Base-by-base conservation (phyloP, 208 protist species). In the Leishmania major region DNA sequence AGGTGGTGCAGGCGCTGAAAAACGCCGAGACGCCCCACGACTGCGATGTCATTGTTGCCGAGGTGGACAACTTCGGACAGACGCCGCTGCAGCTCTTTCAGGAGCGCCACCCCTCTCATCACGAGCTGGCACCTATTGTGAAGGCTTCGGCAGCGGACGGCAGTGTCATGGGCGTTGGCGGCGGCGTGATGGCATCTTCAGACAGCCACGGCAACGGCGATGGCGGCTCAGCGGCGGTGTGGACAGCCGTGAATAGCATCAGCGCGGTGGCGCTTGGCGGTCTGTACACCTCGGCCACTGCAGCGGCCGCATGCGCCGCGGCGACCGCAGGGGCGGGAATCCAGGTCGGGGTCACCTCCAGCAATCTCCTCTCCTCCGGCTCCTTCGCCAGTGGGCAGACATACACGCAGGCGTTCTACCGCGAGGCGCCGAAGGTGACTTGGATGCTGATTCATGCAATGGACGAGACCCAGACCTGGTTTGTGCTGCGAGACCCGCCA, bases 61-160 rank as follows among this genome's bases (percentile, higher is more conserved):
- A 99, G 89, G 99, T 99, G 43, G 94, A 95, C 75, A 99, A 99
- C 85, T 99, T 99, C 95, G 99, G 99, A 19, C 99, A 99, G 88
- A 99, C 93, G 0, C 98, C 99, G 43, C 78, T 79, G 71, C 97
- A 99, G 90, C 88, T 99, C 19, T 99, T 99, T 86, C 88, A 84
- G 70, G 87, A 92, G 55, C 91, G 93, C 11, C 99, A 99, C 84
- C 98, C 98, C 40, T 87, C 90, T 75, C 92, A 92, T 47, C 72
- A 83, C 31, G 94, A 97, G 66, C 88, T 96, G 47, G 86, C 88
- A 66, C 93, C 91, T 19, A 86, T 89, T 19, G 75, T 84, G 74
- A 70, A 73, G 78, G 70, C 69, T 49, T 11, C 72, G n/a, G 1
- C 57, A 77, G 45, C 67, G 60, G 45, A 55, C 28, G 70, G 70